A percentile compares a stretch with the other conserved stretches of the same genome.
phyloP scores from a whole-genome alignment of 352 stramenopile genomes.

The Albugo candida region DNA sequence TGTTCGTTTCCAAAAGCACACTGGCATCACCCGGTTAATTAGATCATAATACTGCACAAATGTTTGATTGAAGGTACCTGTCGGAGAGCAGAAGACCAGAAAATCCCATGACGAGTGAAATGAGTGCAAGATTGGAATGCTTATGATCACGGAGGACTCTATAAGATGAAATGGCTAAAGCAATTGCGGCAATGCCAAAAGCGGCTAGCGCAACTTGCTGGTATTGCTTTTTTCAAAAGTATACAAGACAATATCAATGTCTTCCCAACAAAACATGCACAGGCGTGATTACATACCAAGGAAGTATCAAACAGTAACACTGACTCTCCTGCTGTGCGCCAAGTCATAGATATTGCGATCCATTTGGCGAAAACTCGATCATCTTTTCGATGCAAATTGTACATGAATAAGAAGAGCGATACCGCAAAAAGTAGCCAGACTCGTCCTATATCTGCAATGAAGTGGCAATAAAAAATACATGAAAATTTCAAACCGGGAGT shows the following conservation, averaged over 20 bases:
- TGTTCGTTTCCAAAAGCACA: too few species aligned
- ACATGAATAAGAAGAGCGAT: too few species aligned
- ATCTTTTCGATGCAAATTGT: constrained; percentile 42
- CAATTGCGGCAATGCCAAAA: constrained; percentile 27
- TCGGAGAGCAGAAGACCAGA: too few species aligned
- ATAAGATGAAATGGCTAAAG: constrained; percentile 25
- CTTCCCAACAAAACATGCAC: background rate
- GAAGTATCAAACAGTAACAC: constrained; percentile 32
- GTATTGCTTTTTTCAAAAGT: constrained; percentile 15
- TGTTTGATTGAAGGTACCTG: too few species aligned
- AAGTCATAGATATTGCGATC: constrained; percentile 61
- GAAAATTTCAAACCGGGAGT: too few species aligned
- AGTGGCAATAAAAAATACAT: too few species aligned
- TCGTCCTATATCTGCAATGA: too few species aligned
- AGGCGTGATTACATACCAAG: background rate
- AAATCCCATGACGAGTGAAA: too few species aligned
- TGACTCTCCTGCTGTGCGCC: constrained; percentile 47
- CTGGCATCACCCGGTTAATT: too few species aligned
- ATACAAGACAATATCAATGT: background rate
- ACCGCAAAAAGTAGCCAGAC: too few species aligned
- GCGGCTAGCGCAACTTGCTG: constrained; percentile 18
- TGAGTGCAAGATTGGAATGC: constrained; percentile 3
- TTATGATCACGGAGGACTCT: constrained; percentile 27
- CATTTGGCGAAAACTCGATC: constrained; percentile 49
- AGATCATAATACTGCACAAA: too few species aligned